Percentiles rank a stretch among this genome's conserved stretches.
Evolutionary conservation across 1,139 yeast genomes (phyloP).

Genomic region (Kazachstania sp.): DNA sequence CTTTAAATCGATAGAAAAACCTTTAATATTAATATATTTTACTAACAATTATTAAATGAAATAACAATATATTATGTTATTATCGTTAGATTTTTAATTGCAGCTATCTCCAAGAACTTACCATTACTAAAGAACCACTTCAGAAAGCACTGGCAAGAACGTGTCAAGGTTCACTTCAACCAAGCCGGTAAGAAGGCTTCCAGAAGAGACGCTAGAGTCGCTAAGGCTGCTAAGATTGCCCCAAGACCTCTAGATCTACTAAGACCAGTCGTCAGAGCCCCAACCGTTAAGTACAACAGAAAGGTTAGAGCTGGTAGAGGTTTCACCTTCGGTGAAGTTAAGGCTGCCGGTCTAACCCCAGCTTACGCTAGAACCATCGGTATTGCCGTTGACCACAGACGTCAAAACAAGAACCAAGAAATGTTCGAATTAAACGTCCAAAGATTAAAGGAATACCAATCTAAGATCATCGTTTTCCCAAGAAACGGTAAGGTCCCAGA

Average conservation of each 20-base stretch:
- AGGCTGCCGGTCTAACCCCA: conserved; percentile 94
- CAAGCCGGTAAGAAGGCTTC: conserved; percentile 88
- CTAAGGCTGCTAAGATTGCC: conserved; percentile 90
- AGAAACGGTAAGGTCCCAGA: conserved; percentile 75
- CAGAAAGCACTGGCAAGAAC: conserved; percentile 99
- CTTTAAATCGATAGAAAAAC: no score
- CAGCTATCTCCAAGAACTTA: conserved; percentile 96
- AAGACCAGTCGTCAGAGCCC: conserved; percentile 96
- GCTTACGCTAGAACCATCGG: conserved; percentile 98
- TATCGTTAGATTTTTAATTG: no score
- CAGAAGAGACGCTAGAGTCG: conserved; percentile 89
- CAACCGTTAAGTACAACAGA: conserved; percentile 98
- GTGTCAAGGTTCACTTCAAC: conserved; percentile 98
- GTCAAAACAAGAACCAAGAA: conserved; percentile 97
- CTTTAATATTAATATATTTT: neutral
- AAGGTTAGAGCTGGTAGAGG: conserved; percentile 99
- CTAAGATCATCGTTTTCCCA: conserved; percentile 94
- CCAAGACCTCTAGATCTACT: conserved; percentile 82
- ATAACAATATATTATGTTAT: neutral
- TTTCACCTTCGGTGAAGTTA: conserved; percentile 95
- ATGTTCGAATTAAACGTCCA: conserved; percentile 90
- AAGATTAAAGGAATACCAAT: conserved; percentile 93
- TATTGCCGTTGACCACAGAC: conserved; percentile 99
- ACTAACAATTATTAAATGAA: neutral
- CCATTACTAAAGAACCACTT: conserved; percentile 95